Conservation (phyloP, 1,139 yeast species). For the Arxiozyma telluris region DNA sequence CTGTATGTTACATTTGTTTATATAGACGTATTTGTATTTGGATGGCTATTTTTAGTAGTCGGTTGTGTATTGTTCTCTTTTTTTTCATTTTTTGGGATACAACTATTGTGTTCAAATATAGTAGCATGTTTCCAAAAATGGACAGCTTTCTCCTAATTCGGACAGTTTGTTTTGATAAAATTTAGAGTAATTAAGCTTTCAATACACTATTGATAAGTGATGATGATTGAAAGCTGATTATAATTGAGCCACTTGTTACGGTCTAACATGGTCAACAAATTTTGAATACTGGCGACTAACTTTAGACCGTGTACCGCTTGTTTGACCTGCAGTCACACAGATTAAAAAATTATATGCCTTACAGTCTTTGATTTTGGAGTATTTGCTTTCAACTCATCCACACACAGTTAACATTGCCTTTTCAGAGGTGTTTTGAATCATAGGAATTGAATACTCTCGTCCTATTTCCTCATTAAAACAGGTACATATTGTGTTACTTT, state of each 20-base stretch:
- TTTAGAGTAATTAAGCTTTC: background rate
- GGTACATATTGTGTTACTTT: too few relatives aligned
- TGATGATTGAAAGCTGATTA: background rate
- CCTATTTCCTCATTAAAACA: background rate
- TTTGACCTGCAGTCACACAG: background rate
- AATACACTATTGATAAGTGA: background rate
- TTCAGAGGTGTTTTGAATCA: background rate
- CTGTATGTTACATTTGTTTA: too few relatives aligned
- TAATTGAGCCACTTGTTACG: background rate
- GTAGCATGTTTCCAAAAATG: constrained; percentile 2
- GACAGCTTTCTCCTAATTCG: background rate
- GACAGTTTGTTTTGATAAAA: background rate
- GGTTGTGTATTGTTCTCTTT: background rate
- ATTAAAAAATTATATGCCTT: too few relatives aligned
- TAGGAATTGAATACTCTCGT: background rate
- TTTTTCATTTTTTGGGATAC: background rate
- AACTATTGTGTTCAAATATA: constrained; percentile 1
- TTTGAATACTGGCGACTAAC: background rate
- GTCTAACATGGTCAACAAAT: background rate
- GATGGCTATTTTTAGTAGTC: background rate
- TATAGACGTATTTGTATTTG: background rate
- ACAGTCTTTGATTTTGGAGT: too few relatives aligned
- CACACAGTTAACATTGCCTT: background rate
- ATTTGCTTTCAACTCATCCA: background rate
- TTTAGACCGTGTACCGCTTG: too few relatives aligned